Percentiles rank a stretch among this genome's conserved stretches.
Evolutionary conservation across 148 eudicot genomes (phyloP).

Genomic region (Pharnaceum exiguum): DNA sequence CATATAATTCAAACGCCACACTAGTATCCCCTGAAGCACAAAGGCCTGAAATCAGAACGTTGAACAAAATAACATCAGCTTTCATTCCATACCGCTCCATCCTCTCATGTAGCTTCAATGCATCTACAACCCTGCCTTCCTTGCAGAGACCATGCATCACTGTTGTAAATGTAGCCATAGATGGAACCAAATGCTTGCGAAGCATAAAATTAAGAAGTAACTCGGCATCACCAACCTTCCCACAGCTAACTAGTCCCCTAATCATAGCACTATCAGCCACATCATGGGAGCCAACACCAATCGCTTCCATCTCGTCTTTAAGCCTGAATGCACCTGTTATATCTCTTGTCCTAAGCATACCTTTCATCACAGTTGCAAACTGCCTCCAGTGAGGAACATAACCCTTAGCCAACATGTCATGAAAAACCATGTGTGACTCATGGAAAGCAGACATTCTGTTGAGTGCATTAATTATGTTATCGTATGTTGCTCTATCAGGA

Average conservation of each 20-base stretch:
- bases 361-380: conserved; percentile 44
- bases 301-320: conserved; percentile 55
- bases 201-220: conserved; percentile 57
- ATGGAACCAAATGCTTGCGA: conserved; percentile 48
- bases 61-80: conserved; percentile 68
- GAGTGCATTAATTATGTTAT: conserved; percentile 48
- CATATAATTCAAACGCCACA: conserved; percentile 55
- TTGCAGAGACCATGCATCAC: conserved; percentile 68
- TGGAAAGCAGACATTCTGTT: conserved; percentile 35
- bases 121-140: conserved; percentile 45
- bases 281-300: conserved; percentile 39
- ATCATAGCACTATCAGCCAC: conserved; percentile 69
- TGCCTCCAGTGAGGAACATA: conserved; percentile 57
- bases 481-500: conserved; percentile 54
- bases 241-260: conserved; percentile 62
- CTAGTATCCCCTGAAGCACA: conserved; percentile 41
- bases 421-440: conserved; percentile 40
- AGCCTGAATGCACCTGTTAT: conserved; percentile 55
- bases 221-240: conserved; percentile 66
- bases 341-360: conserved; percentile 62
- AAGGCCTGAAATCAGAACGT: conserved; percentile 67
- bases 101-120: conserved; percentile 35
- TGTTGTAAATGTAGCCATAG: conserved; percentile 69
- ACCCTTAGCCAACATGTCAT: conserved; percentile 50
- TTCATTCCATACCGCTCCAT: conserved; percentile 51